Conservation (phyloP, 352 stramenopile species). For the Thalassiosira mediterranea region DNA sequence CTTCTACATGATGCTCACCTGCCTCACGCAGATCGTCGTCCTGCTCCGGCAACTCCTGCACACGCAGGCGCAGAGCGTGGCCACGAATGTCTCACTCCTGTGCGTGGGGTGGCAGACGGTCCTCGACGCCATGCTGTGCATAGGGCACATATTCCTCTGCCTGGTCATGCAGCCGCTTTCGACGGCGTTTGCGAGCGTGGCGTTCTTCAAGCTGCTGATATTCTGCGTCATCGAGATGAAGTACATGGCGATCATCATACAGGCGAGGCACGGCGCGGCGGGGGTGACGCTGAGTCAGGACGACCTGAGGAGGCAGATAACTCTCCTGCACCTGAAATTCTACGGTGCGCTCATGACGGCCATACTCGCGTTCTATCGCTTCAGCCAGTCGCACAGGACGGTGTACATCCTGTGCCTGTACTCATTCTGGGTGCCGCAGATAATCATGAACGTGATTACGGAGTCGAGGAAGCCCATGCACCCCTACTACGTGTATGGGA, state of each 20-base stretch:
- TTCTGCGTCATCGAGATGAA: constrained; percentile 99
- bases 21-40: constrained; percentile 82
- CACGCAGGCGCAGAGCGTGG: constrained; percentile 73
- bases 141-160: constrained; percentile 93
- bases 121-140: constrained; percentile 93
- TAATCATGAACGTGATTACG: constrained; percentile 93
- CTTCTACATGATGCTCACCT: constrained; percentile 85
- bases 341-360: constrained; percentile 91
- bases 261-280: constrained; percentile 86
- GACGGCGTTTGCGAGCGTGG: constrained; percentile 93
- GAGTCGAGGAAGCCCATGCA: constrained; percentile 94
- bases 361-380: constrained; percentile 91
- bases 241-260: constrained; percentile 97
- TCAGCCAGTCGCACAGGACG: constrained; percentile 85
- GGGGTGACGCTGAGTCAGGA: constrained; percentile 23
- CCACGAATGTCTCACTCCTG: constrained; percentile 76
- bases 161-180: constrained; percentile 95
- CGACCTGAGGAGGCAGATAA: constrained; percentile 90
- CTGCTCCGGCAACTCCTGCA: constrained; percentile 84
- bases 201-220: constrained; percentile 98
- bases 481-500: constrained; percentile 92
- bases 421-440: constrained; percentile 98
- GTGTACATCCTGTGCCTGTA: constrained; percentile 93
- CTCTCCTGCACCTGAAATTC: constrained; percentile 94
- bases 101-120: constrained; percentile 83